These are phyloP conservation scores for Fusarium nygamai DNA, from an alignment of 2,329 filamentous ascomycete species.

Conservation along the genomic window DNA sequence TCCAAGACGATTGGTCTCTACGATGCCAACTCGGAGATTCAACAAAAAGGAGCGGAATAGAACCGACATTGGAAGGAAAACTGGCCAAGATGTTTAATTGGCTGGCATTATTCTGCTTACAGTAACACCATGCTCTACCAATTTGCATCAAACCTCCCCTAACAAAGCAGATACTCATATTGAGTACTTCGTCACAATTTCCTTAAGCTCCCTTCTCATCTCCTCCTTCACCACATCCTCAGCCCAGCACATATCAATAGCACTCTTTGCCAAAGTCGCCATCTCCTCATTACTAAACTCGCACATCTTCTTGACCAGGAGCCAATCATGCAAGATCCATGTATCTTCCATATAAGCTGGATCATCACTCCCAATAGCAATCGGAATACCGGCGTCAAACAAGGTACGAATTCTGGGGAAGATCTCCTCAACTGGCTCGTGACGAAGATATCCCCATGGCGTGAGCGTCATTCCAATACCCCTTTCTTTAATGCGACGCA, in stretches of 20 bases:
- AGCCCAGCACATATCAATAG: conserved; percentile 60
- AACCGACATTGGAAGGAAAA: not conserved
- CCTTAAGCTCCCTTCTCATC: not conserved
- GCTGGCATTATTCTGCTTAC: not conserved
- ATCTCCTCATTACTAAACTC: conserved; percentile 48
- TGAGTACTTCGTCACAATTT: not conserved
- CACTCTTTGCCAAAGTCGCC: conserved; percentile 52
- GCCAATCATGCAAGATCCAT: conserved; percentile 48
- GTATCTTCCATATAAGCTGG: conserved; percentile 77
- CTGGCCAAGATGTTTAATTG: fast-evolving
- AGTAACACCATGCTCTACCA: fast-evolving
- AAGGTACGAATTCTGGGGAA: conserved; percentile 61
- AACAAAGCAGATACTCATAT: not conserved
- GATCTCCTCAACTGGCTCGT: conserved; percentile 52
- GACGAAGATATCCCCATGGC: conserved; percentile 53
- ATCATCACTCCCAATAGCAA: conserved; percentile 78
- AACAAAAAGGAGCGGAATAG: too few relatives aligned
- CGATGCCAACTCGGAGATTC: fast-evolving
- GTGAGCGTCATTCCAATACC: conserved; percentile 74
- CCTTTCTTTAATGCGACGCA: conserved; percentile 64
- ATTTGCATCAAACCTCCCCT: not conserved
- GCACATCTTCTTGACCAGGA: conserved; percentile 47
- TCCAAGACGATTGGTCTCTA: not conserved
- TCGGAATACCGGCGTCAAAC: conserved; percentile 68
- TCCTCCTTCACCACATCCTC: not conserved